phyloP scores from a whole-genome alignment of 1,139 yeast genomes.

The Pichia norvegensis region DNA sequence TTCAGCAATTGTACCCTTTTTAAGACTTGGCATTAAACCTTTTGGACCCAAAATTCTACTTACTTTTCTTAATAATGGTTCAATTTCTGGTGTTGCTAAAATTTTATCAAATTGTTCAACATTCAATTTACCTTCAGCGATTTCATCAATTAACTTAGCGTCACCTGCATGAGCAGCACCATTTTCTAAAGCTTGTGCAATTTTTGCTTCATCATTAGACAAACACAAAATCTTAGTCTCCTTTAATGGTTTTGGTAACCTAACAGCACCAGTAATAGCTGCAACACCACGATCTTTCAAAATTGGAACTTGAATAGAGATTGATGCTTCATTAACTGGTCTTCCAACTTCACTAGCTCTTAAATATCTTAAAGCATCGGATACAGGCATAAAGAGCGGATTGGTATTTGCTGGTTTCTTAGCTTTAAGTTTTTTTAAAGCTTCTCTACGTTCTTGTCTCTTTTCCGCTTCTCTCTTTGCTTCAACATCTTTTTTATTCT shows the following conservation, averaged over 20 bases:
- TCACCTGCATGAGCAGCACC: conserved; percentile 69
- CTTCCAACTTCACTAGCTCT: conserved; percentile 90
- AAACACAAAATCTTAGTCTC: conserved; percentile 61
- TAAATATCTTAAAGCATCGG: conserved; percentile 66
- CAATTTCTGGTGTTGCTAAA: conserved; percentile 79
- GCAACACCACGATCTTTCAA: conserved; percentile 74
- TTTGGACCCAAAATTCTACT: conserved; percentile 82
- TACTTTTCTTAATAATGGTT: conserved; percentile 47
- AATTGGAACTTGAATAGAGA: conserved; percentile 59
- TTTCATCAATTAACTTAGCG: conserved; percentile 54
- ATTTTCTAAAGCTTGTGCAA: conserved; percentile 45
- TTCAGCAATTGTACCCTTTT: conserved; percentile 81
- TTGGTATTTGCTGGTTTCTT: conserved; percentile 42
- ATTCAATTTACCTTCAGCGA: conserved; percentile 41
- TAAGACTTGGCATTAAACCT: conserved; percentile 82
- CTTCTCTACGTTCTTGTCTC: conserved; percentile 20
- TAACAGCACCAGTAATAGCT: conserved; percentile 65
- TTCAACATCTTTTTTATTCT: conserved; percentile 22
- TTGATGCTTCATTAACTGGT: conserved; percentile 57
- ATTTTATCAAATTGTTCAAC: conserved; percentile 62
- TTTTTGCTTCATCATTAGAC: conserved; percentile 47
- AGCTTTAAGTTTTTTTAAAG: conserved; percentile 33
- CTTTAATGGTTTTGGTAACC: conserved; percentile 69
- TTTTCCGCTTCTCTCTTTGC: conserved; percentile 22
- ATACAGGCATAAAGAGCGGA: conserved; percentile 65